Evolutionary conservation across 2,329 filamentous ascomycete genomes (phyloP).

Genomic region (Curvularia spicifera): DNA sequence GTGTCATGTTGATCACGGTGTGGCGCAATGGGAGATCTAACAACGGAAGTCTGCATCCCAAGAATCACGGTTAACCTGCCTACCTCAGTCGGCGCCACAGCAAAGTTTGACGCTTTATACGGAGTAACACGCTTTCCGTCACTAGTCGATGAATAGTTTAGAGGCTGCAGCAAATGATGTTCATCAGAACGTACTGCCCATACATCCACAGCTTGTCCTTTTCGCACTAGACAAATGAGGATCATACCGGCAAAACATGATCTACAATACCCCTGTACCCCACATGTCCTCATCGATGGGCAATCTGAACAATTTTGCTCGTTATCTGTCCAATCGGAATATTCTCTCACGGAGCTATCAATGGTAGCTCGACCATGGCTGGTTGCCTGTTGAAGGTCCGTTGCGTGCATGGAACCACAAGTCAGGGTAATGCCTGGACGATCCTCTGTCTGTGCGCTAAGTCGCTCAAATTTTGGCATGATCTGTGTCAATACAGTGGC

Average conservation of each 20-base stretch:
- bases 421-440: background rate
- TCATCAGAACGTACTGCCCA: background rate
- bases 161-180: background rate
- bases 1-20: background rate
- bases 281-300: background rate
- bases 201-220: background rate
- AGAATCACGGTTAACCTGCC: background rate
- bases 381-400: background rate
- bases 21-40: background rate
- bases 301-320: background rate
- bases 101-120: background rate
- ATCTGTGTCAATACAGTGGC: background rate
- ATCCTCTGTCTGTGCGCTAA: background rate
- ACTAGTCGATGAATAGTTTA: background rate
- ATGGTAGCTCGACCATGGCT: background rate
- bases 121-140: too few species aligned
- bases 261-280: conserved; percentile 1
- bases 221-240: background rate
- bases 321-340: background rate
- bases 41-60: background rate
- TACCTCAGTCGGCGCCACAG: background rate
- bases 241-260: background rate
- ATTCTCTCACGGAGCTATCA: background rate
- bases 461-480: background rate
- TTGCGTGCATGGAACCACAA: background rate